Percentiles rank a stretch among this genome's conserved stretches.
Evolutionary conservation across 1,284 basidiomycete genomes (phyloP).

Genomic region (Agroathelia rolfsii): DNA sequence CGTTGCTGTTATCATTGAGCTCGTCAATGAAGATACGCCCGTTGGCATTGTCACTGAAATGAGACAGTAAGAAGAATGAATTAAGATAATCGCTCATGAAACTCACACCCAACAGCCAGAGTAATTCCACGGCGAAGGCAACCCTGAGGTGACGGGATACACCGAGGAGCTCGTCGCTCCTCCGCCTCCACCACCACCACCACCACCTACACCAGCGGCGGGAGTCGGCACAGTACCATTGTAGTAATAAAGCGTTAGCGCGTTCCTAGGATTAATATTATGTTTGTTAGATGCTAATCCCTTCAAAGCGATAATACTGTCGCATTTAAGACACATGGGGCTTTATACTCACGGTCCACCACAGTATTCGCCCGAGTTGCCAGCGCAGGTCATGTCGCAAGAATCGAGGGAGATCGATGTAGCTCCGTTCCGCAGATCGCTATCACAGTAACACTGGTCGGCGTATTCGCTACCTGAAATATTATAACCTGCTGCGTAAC

Average conservation of each 20-base stretch:
- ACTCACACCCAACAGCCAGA: conserved; percentile 38
- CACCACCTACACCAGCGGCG: conserved; percentile 23
- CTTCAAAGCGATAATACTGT: conserved; percentile 1
- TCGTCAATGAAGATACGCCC: conserved; percentile 26
- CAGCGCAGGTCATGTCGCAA: conserved; percentile 57
- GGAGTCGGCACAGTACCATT: conserved; percentile 45
- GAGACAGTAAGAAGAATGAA: neutral
- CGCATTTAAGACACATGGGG: neutral
- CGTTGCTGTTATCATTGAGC: conserved; percentile 21
- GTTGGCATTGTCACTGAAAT: conserved; percentile 26
- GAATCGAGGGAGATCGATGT: conserved; percentile 33
- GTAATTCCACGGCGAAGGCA: conserved; percentile 41
- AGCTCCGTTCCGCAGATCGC: conserved; percentile 34
- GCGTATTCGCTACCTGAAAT: conserved; percentile 46
- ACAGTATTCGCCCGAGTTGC: conserved; percentile 52
- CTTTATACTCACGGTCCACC: conserved; percentile 43
- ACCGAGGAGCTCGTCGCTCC: conserved; percentile 21
- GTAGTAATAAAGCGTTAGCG: conserved; percentile 52
- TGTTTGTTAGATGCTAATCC: neutral
- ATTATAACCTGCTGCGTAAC: conserved; percentile 49
- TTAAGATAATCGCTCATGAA: conserved; percentile 1
- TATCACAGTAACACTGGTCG: conserved; percentile 44
- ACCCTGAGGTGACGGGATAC: conserved; percentile 35
- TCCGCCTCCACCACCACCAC: conserved; percentile 29
- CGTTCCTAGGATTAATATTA: no score